phyloP scores from a whole-genome alignment of 2,329 filamentous ascomycete species.

The Coniochaeta pulveracea region DNA sequence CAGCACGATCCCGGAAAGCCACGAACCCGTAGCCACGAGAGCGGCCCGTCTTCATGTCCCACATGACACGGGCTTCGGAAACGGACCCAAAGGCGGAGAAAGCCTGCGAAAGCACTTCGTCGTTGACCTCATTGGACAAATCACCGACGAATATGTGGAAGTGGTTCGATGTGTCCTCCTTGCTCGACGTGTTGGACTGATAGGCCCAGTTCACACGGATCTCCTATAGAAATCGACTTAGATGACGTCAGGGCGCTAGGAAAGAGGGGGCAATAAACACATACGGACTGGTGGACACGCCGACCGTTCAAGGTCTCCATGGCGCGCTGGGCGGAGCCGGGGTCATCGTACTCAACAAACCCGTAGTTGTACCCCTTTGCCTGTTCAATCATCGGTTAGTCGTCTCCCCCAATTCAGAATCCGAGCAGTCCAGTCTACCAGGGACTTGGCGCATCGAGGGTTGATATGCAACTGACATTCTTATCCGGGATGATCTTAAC shows the following conservation, averaged over 20 bases:
- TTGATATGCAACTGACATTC: constrained; percentile 58
- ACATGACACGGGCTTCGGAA: constrained; percentile 98
- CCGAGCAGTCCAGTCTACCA: background rate
- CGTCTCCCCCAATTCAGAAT: constrained; percentile 3
- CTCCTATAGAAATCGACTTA: constrained; percentile 39
- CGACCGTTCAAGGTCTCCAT: constrained; percentile 96
- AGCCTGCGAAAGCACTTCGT: constrained; percentile 84
- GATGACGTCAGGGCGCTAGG: background rate
- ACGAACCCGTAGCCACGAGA: constrained; percentile 97
- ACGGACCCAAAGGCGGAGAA: constrained; percentile 94
- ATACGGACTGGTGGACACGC: constrained; percentile 87
- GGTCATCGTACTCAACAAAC: constrained; percentile 97
- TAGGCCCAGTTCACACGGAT: constrained; percentile 99
- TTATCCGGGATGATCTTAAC: constrained; percentile 93
- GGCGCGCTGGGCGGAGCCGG: constrained; percentile 87
- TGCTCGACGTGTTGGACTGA: constrained; percentile 85
- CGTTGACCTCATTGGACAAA: constrained; percentile 96
- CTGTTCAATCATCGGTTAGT: constrained; percentile 34
- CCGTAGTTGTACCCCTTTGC: constrained; percentile 98
- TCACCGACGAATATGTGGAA: constrained; percentile 99
- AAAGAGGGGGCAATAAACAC: constrained; percentile 18
- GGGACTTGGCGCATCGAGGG: too few species aligned
- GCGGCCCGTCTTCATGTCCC: constrained; percentile 99
- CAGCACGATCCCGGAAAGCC: constrained; percentile 84
- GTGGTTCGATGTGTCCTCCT: constrained; percentile 96